Evolutionary conservation across 305 asterid genomes (phyloP), one percentile per base, ranked within the genome.

Genomic region (Fraxinus baroniana): DNA sequence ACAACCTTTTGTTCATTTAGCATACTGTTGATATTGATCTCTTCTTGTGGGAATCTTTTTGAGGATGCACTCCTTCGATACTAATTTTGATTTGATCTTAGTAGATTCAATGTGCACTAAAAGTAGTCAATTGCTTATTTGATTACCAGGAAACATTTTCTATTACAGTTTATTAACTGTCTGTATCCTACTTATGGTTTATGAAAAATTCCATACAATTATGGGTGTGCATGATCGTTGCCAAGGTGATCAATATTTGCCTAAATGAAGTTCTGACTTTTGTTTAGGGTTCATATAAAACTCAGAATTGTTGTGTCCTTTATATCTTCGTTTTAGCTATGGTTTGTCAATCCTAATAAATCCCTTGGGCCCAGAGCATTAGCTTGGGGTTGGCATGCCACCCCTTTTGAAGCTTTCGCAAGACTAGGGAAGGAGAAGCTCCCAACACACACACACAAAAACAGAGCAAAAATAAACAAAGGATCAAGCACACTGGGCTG

Each of bases 51-150:
- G 68, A 57, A 5, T 78, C 75, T 82, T 37, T 74, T 28, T 79
- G 41, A 13, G 46, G 9, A 13, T 55, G 78, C 44, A 39, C 66
- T 20, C 41, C 22, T 1, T 17, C 9, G 28, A 52, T 7, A 83
- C 8, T 60, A 52, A 71, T 83, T 37, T 74, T 35, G 73, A 32
- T 9, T 39, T 80, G 76, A 17, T 66, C 28, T 30, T 46, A 79
- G 68, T 74, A 60, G 10, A 78, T 37, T 80, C 64, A 80, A 55
- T 7, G 5, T 80, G 83, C 57, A 74, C 74, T 46, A 28, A 39
- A 46, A 33, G 70, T 41, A 26, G 66, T 36, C 28, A 33, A 20
- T 72, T 73, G 30, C 12, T 18, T 10, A n/a, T 20, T 60, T 60
- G 70, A 60, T 20, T 60, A 72, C 75, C 60, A 32, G 30, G 36